phyloP scores from a whole-genome alignment of 1,284 basidiomycete species.

The Pseudozyma flocculosa region DNA sequence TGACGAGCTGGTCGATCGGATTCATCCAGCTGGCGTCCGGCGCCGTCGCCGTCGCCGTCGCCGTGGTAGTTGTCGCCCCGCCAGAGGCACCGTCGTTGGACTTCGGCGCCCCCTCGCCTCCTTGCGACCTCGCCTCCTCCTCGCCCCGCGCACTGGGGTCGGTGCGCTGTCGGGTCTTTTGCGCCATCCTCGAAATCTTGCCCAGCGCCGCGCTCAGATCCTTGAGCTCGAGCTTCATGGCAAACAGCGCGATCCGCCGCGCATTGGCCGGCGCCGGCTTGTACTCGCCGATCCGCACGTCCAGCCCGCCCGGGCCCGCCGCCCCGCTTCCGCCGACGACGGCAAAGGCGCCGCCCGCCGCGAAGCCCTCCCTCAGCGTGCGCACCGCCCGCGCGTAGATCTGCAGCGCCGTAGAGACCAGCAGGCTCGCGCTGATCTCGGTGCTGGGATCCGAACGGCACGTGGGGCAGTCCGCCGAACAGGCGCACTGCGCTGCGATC shows the following conservation, averaged over 20 bases:
- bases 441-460: conserved; percentile 49
- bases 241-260: conserved; percentile 53
- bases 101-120: too few relatives aligned
- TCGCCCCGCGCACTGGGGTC: too few relatives aligned
- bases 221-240: conserved; percentile 53
- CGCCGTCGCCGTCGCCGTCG: not conserved
- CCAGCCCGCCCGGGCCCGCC: conserved; percentile 14
- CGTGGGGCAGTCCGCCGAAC: conserved; percentile 53
- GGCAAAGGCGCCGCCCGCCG: conserved; percentile 2
- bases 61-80: too few relatives aligned
- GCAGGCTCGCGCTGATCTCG: conserved; percentile 40
- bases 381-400: conserved; percentile 55
- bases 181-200: conserved; percentile 38
- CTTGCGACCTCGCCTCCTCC: too few relatives aligned
- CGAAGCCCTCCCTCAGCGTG: conserved; percentile 47
- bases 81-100: too few relatives aligned
- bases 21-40: conserved; percentile 32
- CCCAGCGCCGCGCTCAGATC: conserved; percentile 51
- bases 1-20: conserved; percentile 54
- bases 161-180: too few relatives aligned
- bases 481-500: conserved; percentile 50
- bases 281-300: conserved; percentile 53
- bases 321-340: not conserved
- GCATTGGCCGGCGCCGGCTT: conserved; percentile 42
- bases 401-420: conserved; percentile 54